Conservation (phyloP, 1,284 basidiomycete species). For the Polyporus tsugae region DNA sequence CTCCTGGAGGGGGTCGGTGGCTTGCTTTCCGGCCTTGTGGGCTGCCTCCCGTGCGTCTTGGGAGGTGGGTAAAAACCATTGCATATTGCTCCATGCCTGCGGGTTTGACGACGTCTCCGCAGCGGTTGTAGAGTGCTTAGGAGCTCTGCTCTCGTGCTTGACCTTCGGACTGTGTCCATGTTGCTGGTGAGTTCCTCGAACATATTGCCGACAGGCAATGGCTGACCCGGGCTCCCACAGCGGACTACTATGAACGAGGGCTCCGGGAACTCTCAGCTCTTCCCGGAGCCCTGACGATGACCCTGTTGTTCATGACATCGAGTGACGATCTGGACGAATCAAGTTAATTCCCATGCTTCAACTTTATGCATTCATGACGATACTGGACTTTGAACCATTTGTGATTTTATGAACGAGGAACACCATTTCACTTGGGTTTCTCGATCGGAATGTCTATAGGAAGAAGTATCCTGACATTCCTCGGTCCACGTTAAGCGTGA, state of each 20-base stretch:
- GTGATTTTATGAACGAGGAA: too few species aligned
- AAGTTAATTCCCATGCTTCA: background rate
- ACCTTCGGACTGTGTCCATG: background rate
- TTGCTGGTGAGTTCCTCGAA: background rate
- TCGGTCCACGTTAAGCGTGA: too few species aligned
- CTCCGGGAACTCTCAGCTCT: background rate
- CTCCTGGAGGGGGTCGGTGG: background rate
- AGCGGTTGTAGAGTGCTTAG: background rate
- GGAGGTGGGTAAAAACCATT: background rate
- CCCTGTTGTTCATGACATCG: background rate
- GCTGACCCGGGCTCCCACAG: background rate
- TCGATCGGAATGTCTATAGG: too few species aligned
- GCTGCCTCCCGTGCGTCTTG: background rate
- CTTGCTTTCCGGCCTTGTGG: background rate
- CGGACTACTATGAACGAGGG: background rate
- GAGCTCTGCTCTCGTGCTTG: background rate
- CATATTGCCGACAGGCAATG: background rate
- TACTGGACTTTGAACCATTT: too few species aligned
- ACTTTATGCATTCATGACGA: background rate
- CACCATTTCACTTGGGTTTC: too few species aligned
- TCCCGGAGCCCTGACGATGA: background rate
- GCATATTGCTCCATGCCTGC: background rate
- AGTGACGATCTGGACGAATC: background rate
- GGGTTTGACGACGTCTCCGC: background rate
- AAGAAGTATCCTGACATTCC: too few species aligned